A percentile compares a stretch with the other conserved stretches of the same genome.
phyloP scores from a whole-genome alignment of 352 stramenopile genomes.

The Phytopythium sindhum region DNA sequence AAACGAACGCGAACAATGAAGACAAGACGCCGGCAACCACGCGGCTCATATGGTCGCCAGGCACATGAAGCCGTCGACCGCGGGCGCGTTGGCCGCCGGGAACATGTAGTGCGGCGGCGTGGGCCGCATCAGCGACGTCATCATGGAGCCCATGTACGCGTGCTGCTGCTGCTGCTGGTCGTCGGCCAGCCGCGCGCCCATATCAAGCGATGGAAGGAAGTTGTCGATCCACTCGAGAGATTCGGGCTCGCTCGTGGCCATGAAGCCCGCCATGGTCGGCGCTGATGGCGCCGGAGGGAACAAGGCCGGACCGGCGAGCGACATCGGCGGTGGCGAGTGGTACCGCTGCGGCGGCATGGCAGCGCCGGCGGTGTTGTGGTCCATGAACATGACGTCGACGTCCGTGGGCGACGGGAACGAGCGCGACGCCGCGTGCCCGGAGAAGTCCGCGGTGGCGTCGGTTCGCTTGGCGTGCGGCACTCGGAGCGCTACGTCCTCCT shows the following conservation, averaged over 20 bases:
- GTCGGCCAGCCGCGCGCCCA: constrained; percentile 14
- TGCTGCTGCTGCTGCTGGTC: constrained; percentile 9
- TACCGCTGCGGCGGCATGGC: constrained; percentile 3
- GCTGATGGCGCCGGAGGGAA: not conserved
- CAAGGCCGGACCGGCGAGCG: not conserved
- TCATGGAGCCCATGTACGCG: constrained; percentile 24
- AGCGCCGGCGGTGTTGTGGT: constrained; percentile 20
- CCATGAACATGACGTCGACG: constrained; percentile 44
- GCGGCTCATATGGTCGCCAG: constrained; percentile 27
- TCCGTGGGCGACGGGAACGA: constrained; percentile 43
- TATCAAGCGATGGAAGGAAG: constrained; percentile 48
- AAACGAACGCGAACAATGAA: not conserved
- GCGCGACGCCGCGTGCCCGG: not conserved
- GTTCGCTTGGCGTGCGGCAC: constrained; percentile 3
- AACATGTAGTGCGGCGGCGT: constrained; percentile 18
- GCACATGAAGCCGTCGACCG: constrained; percentile 21
- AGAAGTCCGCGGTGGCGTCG: not conserved
- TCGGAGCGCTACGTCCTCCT: not conserved
- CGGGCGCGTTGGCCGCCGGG: constrained; percentile 10
- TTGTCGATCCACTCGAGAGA: constrained; percentile 70
- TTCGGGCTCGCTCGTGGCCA: constrained; percentile 31
- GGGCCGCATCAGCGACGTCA: constrained; percentile 16
- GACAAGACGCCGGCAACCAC: constrained; percentile 4
- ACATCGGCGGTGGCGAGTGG: not conserved
- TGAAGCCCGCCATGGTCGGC: not conserved